Evolutionary conservation across 805 yeast genomes (phyloP), one percentile per base, ranked within the genome.

Genomic region (Candida corydali): DNA sequence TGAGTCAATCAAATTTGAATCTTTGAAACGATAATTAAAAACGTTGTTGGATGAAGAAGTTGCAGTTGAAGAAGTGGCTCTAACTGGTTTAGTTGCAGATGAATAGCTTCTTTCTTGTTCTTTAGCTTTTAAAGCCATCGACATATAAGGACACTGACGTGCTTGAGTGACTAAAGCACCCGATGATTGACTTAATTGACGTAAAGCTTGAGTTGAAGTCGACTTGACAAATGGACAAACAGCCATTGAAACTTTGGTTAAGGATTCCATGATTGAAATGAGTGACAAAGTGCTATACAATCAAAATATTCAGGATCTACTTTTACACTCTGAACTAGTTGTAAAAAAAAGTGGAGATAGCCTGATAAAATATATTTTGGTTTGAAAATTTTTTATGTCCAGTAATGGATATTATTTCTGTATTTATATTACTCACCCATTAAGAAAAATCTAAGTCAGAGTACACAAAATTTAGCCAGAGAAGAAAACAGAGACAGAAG

Each of bases 71-170:
- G 78, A 77, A 26, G 57, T 59, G 25, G 40, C 43, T 23, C 34
- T 42, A 8, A 29, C 32, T 4, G 73, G 64, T 44, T 61, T 62
- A 10, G 77, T 60, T 31, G 78, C 70, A 19, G 69, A 57, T 9
- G 79, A 69, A 50, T 75, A 75, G 33, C 41, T 15, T 59, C 74
- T 68, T 34, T 48, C 51, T 28, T 60, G 52, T 35, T 59, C 62
- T 40, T 54, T 63, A 40, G 68, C 70, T 45, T 55, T 55, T 36
- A 87, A 62, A 25, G 95, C 96, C 36, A 80, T 79, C 17, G 86
- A 86, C 83, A 88, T 85, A 38, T 88, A 83, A n/a, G 98, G 98
- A 61, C 98, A 89, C 42, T 72, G 75, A 30, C 73, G 60, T 37
- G 95, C 96, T 45, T 75, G 76, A 30, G 62, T 52, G 32, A 72